Evolutionary conservation across 2,329 filamentous ascomycete species (phyloP), one percentile per base, ranked within the genome.

Genomic region (Penicillium hesseltinei): DNA sequence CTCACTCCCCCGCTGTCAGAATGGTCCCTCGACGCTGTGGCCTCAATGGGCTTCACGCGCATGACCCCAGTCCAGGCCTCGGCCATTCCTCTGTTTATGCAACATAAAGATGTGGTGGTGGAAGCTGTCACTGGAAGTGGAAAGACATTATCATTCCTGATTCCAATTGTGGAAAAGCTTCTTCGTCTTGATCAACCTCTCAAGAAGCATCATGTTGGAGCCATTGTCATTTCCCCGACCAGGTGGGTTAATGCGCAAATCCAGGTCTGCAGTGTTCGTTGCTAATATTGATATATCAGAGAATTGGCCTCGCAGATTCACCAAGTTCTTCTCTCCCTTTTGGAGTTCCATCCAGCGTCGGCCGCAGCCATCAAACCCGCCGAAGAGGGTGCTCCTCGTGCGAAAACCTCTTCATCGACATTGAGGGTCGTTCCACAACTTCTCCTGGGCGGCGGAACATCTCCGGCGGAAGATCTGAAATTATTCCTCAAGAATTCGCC

Each of bases 41-140:
- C 86, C 49, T 85, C 87, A 62, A 93, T 94, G 88, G 91, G 91
- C 59, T 96, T 96, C 75, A 79, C 82, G 62, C 88, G 89, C 72
- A 92, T 94, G 82, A 97, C 92, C 4, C 93, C 93, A 1, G 92
- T 97, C n/a, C 93, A 97, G 77, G 91, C 92, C 44, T 93, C 91
- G 58, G 89, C 91, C 5, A 89, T 97, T 64, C 91, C 92, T 13
- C 84, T 96, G 51, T 94, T 96, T 71, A 87, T 92, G 77, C 88
- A 86, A 51, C 90, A 96, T 73, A 96, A 95, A 70, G 92, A 96
- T 74, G 90, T 96, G 5, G 92, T 96, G 1, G 92, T 96, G 6
- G 91, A 96, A 79, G 91, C 91, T 33, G 92, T 96, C 4, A 96
- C 92, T 2, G 92, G 92, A 13, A 94, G 90, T 73, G 92, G 92